Percentiles rank a stretch among this genome's conserved stretches.
Evolutionary conservation across 2,329 filamentous ascomycete species (phyloP).

Genomic region (Bipolaris bicolor): DNA sequence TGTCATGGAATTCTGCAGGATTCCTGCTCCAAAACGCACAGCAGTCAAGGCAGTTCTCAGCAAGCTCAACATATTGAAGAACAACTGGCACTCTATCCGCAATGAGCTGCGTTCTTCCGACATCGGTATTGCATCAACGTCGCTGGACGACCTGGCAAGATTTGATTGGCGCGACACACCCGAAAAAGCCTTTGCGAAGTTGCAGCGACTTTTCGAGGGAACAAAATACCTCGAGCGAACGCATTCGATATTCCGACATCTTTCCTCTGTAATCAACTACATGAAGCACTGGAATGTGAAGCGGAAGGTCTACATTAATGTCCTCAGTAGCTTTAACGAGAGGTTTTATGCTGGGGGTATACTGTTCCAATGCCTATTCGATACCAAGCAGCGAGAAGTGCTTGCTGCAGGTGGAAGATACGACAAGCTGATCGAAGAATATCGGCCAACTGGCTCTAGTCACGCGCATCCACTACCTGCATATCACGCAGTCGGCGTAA

Average conservation of each 20-base stretch:
- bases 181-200: slow-evolving; percentile 73
- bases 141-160: slow-evolving; percentile 83
- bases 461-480: slow-evolving; percentile 51
- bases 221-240: slow-evolving; percentile 60
- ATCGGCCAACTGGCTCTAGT: slow-evolving; percentile 71
- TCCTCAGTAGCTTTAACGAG: slow-evolving; percentile 87
- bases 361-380: slow-evolving; percentile 88
- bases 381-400: slow-evolving; percentile 79
- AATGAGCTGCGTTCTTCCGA: slow-evolving; percentile 80
- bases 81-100: slow-evolving; percentile 82
- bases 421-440: slow-evolving; percentile 84
- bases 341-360: slow-evolving; percentile 82
- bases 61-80: slow-evolving; percentile 81
- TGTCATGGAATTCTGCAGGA: slow-evolving; percentile 88
- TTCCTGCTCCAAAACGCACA: slow-evolving; percentile 70
- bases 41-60: slow-evolving; percentile 83
- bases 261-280: slow-evolving; percentile 79
- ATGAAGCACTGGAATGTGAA: slow-evolving; percentile 75
- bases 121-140: slow-evolving; percentile 84
- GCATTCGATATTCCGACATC: slow-evolving; percentile 70
- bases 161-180: slow-evolving; percentile 87
- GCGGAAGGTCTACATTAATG: slow-evolving; percentile 82
- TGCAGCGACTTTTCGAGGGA: slow-evolving; percentile 61
- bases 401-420: slow-evolving; percentile 95
- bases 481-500: slow-evolving; percentile 88